Base-by-base conservation (phyloP, 2,329 filamentous ascomycete species). In the Drechslera avenae region DNA sequence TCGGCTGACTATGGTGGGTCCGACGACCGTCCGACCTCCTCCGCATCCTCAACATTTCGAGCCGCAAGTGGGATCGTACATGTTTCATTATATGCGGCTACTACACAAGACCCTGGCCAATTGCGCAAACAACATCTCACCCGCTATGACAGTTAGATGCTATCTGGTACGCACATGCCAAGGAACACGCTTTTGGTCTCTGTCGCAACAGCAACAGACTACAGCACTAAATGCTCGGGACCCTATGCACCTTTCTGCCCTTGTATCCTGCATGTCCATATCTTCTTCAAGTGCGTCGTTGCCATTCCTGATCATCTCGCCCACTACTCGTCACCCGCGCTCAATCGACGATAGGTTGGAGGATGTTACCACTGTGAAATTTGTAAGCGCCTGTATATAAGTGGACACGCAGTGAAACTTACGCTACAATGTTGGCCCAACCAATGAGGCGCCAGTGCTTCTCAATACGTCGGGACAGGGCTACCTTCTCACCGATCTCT, bases 401-500 rank as follows among this genome's bases (percentile, higher is more conserved):
- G n/a, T 39, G 26, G 21, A 32, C 5, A 18, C 16, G 33, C 41
- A 44, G 56, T 23, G 44, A 42, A 35, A 73, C 72, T 71, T 71
- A 75, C 73, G 73, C 69, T 40, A 74, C 72, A 48, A 75, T 75
- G 57, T 74, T 75, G 39, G 73, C 73, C 73, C 73, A 75, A 31
- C 73, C 73, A 57, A 75, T 75, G 16, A 74, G 65, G 56, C 69
- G 90, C 93, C 93, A 97, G 79, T 97, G 93, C 86, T 97, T 97
- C 79, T 99, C 94, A 69, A 97, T 97, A 86, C 94, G 90, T 79
- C 94, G 84, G 74, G 87, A 91, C 71, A 99, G 82, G 34, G 94
- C 94, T 69, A 99, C 92, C 88, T 99, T 97, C 83, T 99, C 93
- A 61, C 92, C 92, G 71, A 97, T 88, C 74, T 96, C 93, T 42